These are phyloP conservation scores for Zarea fungicola DNA, from an alignment of 2,329 filamentous ascomycete species.

Conservation along the genomic window DNA sequence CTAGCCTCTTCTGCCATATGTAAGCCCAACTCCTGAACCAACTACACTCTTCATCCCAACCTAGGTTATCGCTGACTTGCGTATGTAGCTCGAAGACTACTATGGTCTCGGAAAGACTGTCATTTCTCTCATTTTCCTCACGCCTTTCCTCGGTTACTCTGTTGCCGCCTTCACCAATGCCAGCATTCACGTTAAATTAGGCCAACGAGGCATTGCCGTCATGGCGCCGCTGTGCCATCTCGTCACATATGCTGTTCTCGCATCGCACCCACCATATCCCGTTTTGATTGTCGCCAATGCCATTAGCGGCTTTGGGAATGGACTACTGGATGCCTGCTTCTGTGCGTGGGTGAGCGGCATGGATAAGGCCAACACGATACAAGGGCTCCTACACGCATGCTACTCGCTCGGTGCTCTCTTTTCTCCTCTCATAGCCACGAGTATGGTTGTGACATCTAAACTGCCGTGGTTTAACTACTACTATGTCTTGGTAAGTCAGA, in stretches of 20 bases:
- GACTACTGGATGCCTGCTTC: slow-evolving; percentile 50
- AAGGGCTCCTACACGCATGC: slow-evolving; percentile 60
- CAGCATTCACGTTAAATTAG: slow-evolving; percentile 52
- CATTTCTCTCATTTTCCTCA: slow-evolving; percentile 59
- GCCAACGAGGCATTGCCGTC: slow-evolving; percentile 62
- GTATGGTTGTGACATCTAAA: slow-evolving; percentile 55
- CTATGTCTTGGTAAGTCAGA: slow-evolving; percentile 66
- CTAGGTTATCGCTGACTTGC: not conserved
- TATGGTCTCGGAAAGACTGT: slow-evolving; percentile 55
- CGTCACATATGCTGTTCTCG: slow-evolving; percentile 54
- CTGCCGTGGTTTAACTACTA: slow-evolving; percentile 65
- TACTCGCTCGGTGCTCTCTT: slow-evolving; percentile 63
- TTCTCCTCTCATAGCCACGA: slow-evolving; percentile 60
- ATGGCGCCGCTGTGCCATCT: slow-evolving; percentile 58
- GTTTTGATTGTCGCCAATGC: slow-evolving; percentile 58
- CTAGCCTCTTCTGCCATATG: slow-evolving; percentile 36
- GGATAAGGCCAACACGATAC: slow-evolving; percentile 61
- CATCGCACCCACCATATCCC: slow-evolving; percentile 59
- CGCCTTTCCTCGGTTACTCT: slow-evolving; percentile 59
- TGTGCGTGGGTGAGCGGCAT: slow-evolving; percentile 55
- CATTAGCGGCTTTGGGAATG: slow-evolving; percentile 63
- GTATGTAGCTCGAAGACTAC: slow-evolving; percentile 50
- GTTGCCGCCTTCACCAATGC: slow-evolving; percentile 57
- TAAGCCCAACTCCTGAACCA: too few species aligned
- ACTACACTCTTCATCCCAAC: not conserved